Conservation (phyloP, 2,329 filamentous ascomycete species). For the Colletotrichum phormii region DNA sequence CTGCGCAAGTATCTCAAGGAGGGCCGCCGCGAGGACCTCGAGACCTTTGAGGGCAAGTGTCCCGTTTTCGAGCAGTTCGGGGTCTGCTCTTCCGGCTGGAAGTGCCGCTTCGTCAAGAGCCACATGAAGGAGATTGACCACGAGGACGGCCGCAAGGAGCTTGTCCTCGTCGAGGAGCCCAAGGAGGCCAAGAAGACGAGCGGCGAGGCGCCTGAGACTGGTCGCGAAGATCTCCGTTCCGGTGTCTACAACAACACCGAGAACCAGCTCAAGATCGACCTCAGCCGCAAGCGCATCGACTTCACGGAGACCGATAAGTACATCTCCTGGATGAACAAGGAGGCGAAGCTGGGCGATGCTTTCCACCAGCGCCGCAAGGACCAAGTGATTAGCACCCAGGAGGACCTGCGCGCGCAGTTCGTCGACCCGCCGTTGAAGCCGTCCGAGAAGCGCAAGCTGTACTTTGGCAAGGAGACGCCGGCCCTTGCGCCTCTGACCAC, state of each 20-base stretch:
- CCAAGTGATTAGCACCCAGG: constrained; percentile 56
- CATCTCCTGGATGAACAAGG: constrained; percentile 80
- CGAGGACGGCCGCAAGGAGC: constrained; percentile 84
- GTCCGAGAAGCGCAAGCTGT: constrained; percentile 92
- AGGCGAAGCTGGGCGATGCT: constrained; percentile 54
- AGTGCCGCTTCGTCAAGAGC: constrained; percentile 89
- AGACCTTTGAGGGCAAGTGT: constrained; percentile 81
- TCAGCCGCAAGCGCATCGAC: constrained; percentile 78
- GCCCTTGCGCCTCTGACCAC: constrained; percentile 95
- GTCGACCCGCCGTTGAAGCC: constrained; percentile 88
- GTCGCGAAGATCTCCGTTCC: constrained; percentile 61
- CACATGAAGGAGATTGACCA: constrained; percentile 85
- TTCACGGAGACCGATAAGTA: constrained; percentile 82
- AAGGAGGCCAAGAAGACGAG: constrained; percentile 52
- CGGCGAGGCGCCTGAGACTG: constrained; percentile 49
- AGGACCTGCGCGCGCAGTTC: constrained; percentile 83
- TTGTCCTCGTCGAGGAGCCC: constrained; percentile 72
- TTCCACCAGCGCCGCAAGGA: constrained; percentile 54
- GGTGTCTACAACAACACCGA: constrained; percentile 82
- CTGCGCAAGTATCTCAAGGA: constrained; percentile 86
- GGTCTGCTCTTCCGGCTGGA: constrained; percentile 88
- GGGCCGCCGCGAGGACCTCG: constrained; percentile 83
- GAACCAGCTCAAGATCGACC: constrained; percentile 76
- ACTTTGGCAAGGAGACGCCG: constrained; percentile 94
- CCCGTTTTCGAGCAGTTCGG: constrained; percentile 84